Evolutionary conservation across 148 eudicot genomes (phyloP), one percentile per base, ranked within the genome.

Genomic region (Bassia scoparia): DNA sequence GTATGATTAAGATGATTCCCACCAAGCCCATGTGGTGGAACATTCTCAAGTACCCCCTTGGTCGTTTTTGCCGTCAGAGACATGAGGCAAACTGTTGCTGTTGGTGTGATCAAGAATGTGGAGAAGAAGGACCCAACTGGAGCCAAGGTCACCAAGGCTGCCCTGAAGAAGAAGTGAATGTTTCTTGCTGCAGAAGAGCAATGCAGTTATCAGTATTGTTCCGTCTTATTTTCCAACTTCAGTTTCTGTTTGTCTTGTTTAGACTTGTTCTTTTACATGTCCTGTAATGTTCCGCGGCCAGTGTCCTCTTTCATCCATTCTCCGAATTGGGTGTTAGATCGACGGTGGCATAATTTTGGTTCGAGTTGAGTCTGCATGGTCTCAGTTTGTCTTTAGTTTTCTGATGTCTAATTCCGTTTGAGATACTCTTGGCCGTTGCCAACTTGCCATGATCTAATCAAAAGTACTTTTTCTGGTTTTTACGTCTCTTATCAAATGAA

Each of bases 21-120:
- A 82, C 85, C 82, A 82, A 82, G 82, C 85, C 85, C 55, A 82
- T 82, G 85, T 82, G 33, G 85, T 82, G 53, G 85, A 82, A 82
- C 85, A 5, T 82, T 82, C 37, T 21, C 85, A 4, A 79, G 82
- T 82, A 82, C 71, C 74, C 85, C 0, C 85, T 82, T 56, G 82
- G 85, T 46, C 79, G 85, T 52, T 82, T n/a, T 82, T 55, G 85
- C 85, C 16, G 84, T 78, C 48, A 76, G 85, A 63, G 85, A 76
- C 81, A 81, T 81, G 84, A 78, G 84, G 73, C 84, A 81, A 68
- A 81, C 84, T 37, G 84, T 81, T 21, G 84, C 81, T 66, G 84
- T 81, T 38, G 84, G 84, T 46, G 83, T 80, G 46, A 72, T 80
- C 63, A 80, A 80, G 80, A 76, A 18, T 43, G 80, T 80, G 9